These are phyloP conservation scores for Exophiala sideris DNA, from an alignment of 2,329 filamentous ascomycete genomes.

Conservation along the genomic window DNA sequence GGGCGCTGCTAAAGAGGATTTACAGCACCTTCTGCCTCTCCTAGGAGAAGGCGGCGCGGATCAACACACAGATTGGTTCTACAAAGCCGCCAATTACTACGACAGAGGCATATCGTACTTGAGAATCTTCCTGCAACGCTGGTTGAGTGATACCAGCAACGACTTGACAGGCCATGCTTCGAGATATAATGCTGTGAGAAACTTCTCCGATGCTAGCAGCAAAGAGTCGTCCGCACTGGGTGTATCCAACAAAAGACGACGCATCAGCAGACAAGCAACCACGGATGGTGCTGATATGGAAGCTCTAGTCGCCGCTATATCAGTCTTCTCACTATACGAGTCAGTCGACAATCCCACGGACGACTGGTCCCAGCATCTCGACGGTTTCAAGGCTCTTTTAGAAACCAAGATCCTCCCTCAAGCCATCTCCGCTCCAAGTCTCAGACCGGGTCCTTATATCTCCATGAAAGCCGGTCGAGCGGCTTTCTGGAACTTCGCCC, in stretches of 20 bases:
- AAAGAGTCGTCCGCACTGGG: background rate
- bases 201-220: constrained; percentile 9
- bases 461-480: constrained; percentile 56
- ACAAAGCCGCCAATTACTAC: constrained; percentile 60
- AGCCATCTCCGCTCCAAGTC: constrained; percentile 31
- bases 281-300: constrained; percentile 44
- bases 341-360: constrained; percentile 62
- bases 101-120: constrained; percentile 55
- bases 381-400: constrained; percentile 62
- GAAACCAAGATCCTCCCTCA: constrained; percentile 38
- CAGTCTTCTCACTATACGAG: constrained; percentile 66
- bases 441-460: constrained; percentile 19
- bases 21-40: constrained; percentile 21
- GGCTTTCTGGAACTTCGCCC: constrained; percentile 65
- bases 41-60: constrained; percentile 18
- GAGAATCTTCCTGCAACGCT: constrained; percentile 38
- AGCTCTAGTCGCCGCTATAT: constrained; percentile 62
- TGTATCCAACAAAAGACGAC: constrained; percentile 37
- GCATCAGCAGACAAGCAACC: constrained; percentile 27
- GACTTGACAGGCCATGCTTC: constrained; percentile 18
- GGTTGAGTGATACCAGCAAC: constrained; percentile 30
- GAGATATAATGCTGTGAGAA: constrained; percentile 11
- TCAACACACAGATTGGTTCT: constrained; percentile 53
- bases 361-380: constrained; percentile 63
- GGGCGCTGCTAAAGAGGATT: constrained; percentile 12